A percentile compares a stretch with the other conserved stretches of the same genome.
These are phyloP conservation scores for Raffaelea arxii DNA, from an alignment of 2,329 filamentous ascomycete species.

Conservation along the genomic window DNA sequence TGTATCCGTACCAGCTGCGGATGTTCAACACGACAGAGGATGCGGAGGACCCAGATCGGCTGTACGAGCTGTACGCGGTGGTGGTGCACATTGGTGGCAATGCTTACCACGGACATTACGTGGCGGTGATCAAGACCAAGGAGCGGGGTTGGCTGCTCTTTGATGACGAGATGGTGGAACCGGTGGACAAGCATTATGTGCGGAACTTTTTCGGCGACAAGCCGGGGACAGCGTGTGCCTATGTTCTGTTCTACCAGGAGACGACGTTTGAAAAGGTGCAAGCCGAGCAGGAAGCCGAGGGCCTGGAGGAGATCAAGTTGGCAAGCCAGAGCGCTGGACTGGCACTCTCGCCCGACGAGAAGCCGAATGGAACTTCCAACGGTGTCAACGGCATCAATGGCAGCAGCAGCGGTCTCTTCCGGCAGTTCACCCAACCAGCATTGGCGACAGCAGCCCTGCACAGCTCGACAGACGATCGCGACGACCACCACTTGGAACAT, in stretches of 20 bases:
- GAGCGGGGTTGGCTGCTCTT: slow-evolving; percentile 94
- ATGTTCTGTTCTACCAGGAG: slow-evolving; percentile 96
- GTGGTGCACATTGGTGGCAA: slow-evolving; percentile 96
- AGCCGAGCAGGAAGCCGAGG: slow-evolving; percentile 77
- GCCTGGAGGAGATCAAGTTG: slow-evolving; percentile 50
- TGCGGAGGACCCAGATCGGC: slow-evolving; percentile 79
- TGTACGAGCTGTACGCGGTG: slow-evolving; percentile 95
- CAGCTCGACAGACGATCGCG: too few relatives aligned
- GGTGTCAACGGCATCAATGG: slow-evolving; percentile 29
- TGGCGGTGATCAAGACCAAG: slow-evolving; percentile 94
- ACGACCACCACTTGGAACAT: slow-evolving; percentile 50
- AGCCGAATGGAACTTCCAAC: too few relatives aligned
- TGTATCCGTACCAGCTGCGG: slow-evolving; percentile 92
- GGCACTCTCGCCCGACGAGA: slow-evolving; percentile 29
- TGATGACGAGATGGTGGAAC: slow-evolving; percentile 97
- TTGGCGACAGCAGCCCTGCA: slow-evolving; percentile 22
- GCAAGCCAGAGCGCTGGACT: slow-evolving; percentile 47
- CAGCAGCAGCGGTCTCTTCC: slow-evolving; percentile 28
- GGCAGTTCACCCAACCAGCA: slow-evolving; percentile 39
- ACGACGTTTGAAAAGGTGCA: slow-evolving; percentile 59
- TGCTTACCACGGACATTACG: slow-evolving; percentile 95
- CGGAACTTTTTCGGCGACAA: slow-evolving; percentile 95
- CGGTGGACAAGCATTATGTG: slow-evolving; percentile 92
- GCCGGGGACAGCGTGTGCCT: slow-evolving; percentile 83
- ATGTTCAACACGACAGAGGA: slow-evolving; percentile 98